Conservation (phyloP, 2,329 filamentous ascomycete species). For the Acarospora socialis region DNA sequence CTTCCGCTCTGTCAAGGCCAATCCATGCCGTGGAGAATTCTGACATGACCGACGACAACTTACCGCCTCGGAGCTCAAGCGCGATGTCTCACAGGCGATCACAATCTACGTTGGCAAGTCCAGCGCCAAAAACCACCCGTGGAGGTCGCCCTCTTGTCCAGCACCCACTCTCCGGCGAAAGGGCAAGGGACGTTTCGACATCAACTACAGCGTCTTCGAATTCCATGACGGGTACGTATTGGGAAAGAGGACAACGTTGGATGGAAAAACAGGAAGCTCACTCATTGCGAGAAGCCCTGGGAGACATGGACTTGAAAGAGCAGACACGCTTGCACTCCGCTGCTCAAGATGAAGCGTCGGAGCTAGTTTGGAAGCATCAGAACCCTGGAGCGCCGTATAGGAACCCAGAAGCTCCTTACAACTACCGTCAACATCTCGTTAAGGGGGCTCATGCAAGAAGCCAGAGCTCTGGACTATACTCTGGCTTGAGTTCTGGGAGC, state of each 20-base stretch:
- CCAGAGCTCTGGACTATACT: constrained; percentile 20
- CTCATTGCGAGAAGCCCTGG: constrained; percentile 40
- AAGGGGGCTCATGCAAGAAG: constrained; percentile 32
- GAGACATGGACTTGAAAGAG: constrained; percentile 42
- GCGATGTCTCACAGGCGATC: constrained; percentile 27
- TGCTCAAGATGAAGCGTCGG: constrained; percentile 48
- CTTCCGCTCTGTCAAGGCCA: constrained; percentile 29
- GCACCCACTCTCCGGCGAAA: constrained; percentile 21
- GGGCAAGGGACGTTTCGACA: constrained; percentile 25
- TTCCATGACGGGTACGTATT: constrained; percentile 32
- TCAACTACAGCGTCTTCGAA: constrained; percentile 19
- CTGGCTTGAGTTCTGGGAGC: constrained; percentile 4
- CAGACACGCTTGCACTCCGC: constrained; percentile 41
- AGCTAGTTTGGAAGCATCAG: constrained; percentile 50
- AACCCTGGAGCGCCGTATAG: constrained; percentile 36
- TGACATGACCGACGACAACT: constrained; percentile 14
- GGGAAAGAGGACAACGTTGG: constrained; percentile 39
- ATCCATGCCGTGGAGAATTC: constrained; percentile 13
- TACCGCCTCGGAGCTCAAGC: constrained; percentile 25
- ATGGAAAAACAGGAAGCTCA: constrained; percentile 45
- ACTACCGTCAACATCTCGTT: constrained; percentile 30
- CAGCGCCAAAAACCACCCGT: constrained; percentile 6
- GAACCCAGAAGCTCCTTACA: constrained; percentile 34
- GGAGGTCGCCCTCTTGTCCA: constrained; percentile 26
- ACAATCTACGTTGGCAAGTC: constrained; percentile 8